Percentiles rank a stretch among this genome's conserved stretches.
These are phyloP conservation scores for Fraxinus paxiana DNA, from an alignment of 305 asterid species.

Conservation along the genomic window DNA sequence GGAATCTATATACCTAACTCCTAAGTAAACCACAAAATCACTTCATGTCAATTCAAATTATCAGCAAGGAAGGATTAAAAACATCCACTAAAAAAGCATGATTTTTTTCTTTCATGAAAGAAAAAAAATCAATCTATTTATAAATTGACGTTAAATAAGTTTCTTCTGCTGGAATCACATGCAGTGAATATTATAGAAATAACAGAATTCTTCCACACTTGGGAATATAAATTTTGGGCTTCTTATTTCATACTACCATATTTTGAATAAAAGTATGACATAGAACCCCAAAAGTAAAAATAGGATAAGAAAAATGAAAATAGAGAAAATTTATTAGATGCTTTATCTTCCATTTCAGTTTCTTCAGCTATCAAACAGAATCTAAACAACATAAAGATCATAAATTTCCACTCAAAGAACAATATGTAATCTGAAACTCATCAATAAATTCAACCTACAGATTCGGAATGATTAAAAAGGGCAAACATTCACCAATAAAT, in stretches of 20 bases:
- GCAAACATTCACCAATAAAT: neutral
- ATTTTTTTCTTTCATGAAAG: neutral
- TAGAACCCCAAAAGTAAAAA: neutral
- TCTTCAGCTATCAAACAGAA: neutral
- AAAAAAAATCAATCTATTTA: neutral
- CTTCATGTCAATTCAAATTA: neutral
- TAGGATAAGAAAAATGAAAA: neutral
- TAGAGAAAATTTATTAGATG: too few species aligned
- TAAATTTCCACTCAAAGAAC: neutral
- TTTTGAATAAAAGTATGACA: neutral
- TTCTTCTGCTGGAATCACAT: neutral
- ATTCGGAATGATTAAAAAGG: neutral
- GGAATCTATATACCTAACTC: constrained; percentile 2
- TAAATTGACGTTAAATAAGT: neutral
- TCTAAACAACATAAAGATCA: neutral
- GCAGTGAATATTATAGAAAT: neutral
- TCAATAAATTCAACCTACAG: neutral
- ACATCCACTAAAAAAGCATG: neutral
- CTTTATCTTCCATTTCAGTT: too few species aligned
- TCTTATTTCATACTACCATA: neutral
- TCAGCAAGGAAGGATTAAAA: neutral
- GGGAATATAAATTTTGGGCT: neutral
- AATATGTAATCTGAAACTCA: neutral
- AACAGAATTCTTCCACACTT: neutral
- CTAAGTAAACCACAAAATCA: neutral